Evolutionary conservation across 768 basidiomycete species (phyloP).

Genomic region (Mycena filopes): DNA sequence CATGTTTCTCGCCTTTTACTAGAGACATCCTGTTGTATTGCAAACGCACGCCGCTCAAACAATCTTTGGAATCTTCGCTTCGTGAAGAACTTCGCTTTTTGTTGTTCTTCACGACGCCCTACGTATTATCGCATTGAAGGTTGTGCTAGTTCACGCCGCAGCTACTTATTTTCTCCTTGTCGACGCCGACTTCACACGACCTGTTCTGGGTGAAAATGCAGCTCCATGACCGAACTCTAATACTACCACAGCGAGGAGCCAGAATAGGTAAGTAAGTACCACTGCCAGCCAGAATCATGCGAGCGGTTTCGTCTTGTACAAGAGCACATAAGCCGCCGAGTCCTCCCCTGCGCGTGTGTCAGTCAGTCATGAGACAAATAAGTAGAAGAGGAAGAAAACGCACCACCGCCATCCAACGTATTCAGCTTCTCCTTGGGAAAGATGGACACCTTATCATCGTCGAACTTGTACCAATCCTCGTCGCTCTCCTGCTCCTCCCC

Average conservation of each 20-base stretch:
- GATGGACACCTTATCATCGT: conserved; percentile 91
- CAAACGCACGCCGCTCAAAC: not conserved
- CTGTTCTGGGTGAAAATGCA: too few relatives aligned
- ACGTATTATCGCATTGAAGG: too few relatives aligned
- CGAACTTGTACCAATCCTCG: conserved; percentile 95
- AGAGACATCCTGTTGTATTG: conserved; percentile 25
- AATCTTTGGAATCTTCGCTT: conserved; percentile 20
- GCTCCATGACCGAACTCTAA: not conserved
- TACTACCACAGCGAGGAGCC: not conserved
- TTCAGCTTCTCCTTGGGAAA: conserved; percentile 88
- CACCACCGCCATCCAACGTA: conserved; percentile 88
- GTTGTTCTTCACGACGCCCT: too few relatives aligned
- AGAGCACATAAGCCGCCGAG: conserved; percentile 87
- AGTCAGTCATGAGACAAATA: not conserved
- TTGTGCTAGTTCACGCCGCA: too few relatives aligned
- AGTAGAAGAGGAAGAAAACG: conserved; percentile 14
- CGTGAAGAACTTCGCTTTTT: conserved; percentile 5
- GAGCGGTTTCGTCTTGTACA: conserved; percentile 76
- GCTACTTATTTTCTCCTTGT: too few relatives aligned
- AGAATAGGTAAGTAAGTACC: too few relatives aligned
- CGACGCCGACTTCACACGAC: too few relatives aligned
- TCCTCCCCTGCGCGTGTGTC: conserved; percentile 72
- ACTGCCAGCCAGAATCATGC: conserved; percentile 22
- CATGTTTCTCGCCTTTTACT: conserved; percentile 31
- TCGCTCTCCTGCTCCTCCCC: conserved; percentile 67